Base-by-base conservation (phyloP, 441 rosid species). In the Dalechampia spathulata region DNA sequence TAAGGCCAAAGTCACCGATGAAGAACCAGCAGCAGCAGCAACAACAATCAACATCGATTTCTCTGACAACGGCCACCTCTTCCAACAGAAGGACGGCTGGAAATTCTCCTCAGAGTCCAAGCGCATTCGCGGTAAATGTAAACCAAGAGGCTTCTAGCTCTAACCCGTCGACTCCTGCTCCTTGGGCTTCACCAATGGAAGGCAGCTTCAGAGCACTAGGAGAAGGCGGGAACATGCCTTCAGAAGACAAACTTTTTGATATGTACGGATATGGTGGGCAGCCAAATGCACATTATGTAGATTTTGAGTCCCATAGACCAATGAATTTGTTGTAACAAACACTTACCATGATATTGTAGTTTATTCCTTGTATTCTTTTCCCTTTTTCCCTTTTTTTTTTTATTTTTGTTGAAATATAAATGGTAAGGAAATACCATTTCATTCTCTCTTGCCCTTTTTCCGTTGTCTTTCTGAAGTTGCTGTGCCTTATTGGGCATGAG, bases 1-100 rank as follows among this genome's bases (percentile, higher is more conserved):
- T 93, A n/a, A 80, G 97, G 10, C 99, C 97, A 40, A 90, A 84
- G 63, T 94, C 99, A 15, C 99, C 99, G 0, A 84, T 87, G 90
- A 93, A 93, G 83, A 90, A 83, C 75, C 99, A 93, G 79, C 97
- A 85, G 69, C 90, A 76, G 61, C 83, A 85, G 69, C 90, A 76
- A 59, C 83, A 75, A 41, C 86, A 78, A 38, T 78, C 96, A 17
- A 39, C 75, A 2, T 66, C 91, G 17, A 82, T 85, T 17, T 77
- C 96, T 62, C 80, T 85, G 40, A 78, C 89, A 19, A 57, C 83
- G 0, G 63, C 83, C 41, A 81, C 67, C 67, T 71, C 93, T 12
- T 75, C 95, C 30, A 77, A 69, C 73, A 73, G 88, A 68, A 85
- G 95, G 64, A 65, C 83, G 1, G 65, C 90, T 1, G 96, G 76